Evolutionary conservation across 305 asterid genomes (phyloP).

Genomic region (Fraxinus sp.): DNA sequence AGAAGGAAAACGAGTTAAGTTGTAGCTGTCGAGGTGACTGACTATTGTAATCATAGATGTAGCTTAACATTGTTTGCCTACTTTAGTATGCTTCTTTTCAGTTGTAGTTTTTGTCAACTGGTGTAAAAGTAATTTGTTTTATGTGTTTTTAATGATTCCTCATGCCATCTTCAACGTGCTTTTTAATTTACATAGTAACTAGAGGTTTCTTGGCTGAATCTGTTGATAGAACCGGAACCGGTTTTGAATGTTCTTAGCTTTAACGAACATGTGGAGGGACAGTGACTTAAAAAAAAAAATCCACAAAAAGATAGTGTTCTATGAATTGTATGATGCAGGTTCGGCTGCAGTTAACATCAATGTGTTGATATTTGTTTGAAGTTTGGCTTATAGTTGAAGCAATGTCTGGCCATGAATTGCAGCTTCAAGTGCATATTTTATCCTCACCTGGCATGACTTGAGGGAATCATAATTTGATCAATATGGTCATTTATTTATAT

Average conservation of each 20-base stretch:
- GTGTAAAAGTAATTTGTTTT: constrained; percentile 20
- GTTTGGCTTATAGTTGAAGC: not conserved
- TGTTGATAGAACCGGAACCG: not conserved
- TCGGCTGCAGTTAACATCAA: not conserved
- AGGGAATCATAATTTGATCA: not conserved
- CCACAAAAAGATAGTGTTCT: not conserved
- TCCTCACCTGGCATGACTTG: not conserved
- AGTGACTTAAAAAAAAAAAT: not conserved
- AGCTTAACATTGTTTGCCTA: constrained; percentile 8
- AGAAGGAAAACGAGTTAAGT: not conserved
- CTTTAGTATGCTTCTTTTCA: not conserved
- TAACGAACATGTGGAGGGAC: not conserved
- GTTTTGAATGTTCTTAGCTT: not conserved
- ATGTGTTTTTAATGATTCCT: not conserved
- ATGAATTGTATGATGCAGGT: not conserved
- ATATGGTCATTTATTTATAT: not conserved
- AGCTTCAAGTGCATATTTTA: not conserved
- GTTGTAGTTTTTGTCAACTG: constrained; percentile 8
- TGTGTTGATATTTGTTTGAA: not conserved
- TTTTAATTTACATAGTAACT: not conserved
- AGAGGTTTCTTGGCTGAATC: not conserved
- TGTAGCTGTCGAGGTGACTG: not conserved
- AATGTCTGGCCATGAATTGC: not conserved
- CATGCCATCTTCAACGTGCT: not conserved
- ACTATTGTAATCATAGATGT: not conserved